phyloP scores from a whole-genome alignment of 805 yeast genomes.

The Yueomyces sinensis region DNA sequence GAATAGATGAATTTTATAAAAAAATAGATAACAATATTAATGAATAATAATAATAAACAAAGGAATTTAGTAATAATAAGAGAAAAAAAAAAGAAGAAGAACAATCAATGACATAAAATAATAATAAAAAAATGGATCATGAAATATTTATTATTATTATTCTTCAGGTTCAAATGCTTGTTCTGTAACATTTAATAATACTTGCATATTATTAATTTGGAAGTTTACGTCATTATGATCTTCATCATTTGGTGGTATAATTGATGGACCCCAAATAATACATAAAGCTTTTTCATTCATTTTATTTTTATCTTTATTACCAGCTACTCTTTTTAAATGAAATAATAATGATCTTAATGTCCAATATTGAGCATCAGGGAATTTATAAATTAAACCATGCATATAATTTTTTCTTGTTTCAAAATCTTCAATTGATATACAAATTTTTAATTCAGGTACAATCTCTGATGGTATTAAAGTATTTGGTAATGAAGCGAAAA shows the following conservation, averaged over 20 bases:
- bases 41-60: no score
- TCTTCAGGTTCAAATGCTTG: conserved; percentile 61
- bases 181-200: conserved; percentile 67
- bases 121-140: neutral
- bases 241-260: conserved; percentile 54
- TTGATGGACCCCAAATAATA: conserved; percentile 90
- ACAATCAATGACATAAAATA: no score
- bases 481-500: conserved; percentile 76
- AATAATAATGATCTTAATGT: conserved; percentile 74
- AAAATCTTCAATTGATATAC: conserved; percentile 56
- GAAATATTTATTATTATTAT: neutral
- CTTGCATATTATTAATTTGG: conserved; percentile 71
- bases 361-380: conserved; percentile 93
- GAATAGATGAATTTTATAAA: neutral
- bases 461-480: conserved; percentile 18
- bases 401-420: conserved; percentile 54
- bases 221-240: conserved; percentile 63
- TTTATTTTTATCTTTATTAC: conserved; percentile 49
- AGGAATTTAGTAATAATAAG: no score
- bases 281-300: conserved; percentile 77
- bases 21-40: no score
- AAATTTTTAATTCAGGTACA: conserved; percentile 26
- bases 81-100: no score
- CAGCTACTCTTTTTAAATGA: conserved; percentile 68
- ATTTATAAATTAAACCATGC: conserved; percentile 76